phyloP scores from a whole-genome alignment of 1,139 yeast genomes.

The Scheffersomyces insectosa region DNA sequence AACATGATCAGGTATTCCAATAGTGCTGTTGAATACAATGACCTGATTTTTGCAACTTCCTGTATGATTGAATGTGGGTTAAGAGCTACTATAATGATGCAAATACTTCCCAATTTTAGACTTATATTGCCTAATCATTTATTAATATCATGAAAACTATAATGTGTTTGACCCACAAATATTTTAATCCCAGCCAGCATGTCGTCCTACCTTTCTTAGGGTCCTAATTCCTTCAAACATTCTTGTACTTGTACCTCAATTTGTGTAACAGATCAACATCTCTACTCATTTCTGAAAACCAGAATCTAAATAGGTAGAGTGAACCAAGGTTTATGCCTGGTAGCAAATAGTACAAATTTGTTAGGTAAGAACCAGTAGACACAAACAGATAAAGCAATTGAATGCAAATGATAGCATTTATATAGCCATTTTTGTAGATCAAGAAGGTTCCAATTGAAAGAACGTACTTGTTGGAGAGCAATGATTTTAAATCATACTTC shows the following conservation, averaged over 20 bases:
- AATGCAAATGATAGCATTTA: conserved; percentile 11
- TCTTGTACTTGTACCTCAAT: conserved; percentile 14
- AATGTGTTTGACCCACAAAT: too few relatives aligned
- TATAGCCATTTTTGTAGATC: not conserved
- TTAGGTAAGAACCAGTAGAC: not conserved
- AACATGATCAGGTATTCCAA: too few relatives aligned
- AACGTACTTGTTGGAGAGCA: not conserved
- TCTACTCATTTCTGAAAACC: conserved; percentile 7
- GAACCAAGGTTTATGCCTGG: conserved; percentile 13
- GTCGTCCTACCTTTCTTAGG: not conserved
- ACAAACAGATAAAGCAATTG: conserved; percentile 8
- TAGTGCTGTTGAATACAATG: too few relatives aligned
- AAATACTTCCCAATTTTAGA: too few relatives aligned
- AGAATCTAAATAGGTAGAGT: conserved; percentile 12
- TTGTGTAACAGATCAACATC: conserved; percentile 10
- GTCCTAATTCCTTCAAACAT: conserved; percentile 7
- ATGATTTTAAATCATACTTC: not conserved
- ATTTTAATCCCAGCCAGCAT: not conserved
- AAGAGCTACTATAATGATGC: too few relatives aligned
- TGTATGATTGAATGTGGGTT: too few relatives aligned
- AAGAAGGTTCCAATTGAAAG: not conserved
- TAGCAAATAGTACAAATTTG: conserved; percentile 10
- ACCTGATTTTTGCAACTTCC: too few relatives aligned
- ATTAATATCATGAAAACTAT: too few relatives aligned
- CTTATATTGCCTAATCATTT: too few relatives aligned